phyloP scores from a whole-genome alignment of 495 filamentous ascomycete genomes.

The Glutinoglossum americanum region DNA sequence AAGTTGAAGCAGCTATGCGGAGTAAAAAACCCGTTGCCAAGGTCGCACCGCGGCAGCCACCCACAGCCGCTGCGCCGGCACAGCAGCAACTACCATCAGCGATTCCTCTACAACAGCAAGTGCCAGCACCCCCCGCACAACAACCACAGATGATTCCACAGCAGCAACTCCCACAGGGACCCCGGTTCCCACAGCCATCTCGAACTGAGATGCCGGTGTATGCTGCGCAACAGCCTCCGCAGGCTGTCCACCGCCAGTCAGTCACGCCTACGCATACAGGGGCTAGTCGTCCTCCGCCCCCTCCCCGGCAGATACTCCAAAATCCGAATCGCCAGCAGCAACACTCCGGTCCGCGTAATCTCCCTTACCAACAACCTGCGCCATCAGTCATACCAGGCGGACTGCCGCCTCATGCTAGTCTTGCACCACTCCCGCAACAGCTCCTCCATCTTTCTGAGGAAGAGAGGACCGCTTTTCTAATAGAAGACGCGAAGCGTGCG shows the following conservation, averaged over 20 bases:
- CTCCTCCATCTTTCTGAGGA: conserved; percentile 58
- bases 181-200: conserved; percentile 17
- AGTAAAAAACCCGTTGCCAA: conserved; percentile 22
- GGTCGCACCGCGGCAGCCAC: conserved; percentile 3
- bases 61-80: conserved; percentile 4
- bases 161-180: conserved; percentile 15
- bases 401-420: neutral
- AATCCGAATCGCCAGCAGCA: conserved; percentile 22
- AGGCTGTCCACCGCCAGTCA: conserved; percentile 27
- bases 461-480: conserved; percentile 52
- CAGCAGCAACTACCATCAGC: conserved; percentile 9
- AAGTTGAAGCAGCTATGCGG: conserved; percentile 89
- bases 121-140: conserved; percentile 7
- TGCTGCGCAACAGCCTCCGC: conserved; percentile 11
- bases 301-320: conserved; percentile 26
- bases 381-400: neutral
- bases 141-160: conserved; percentile 11
- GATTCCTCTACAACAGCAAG: neutral
- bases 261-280: conserved; percentile 5
- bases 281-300: conserved; percentile 8
- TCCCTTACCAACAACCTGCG: conserved; percentile 12
- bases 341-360: neutral
- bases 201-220: conserved; percentile 25
- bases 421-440: conserved; percentile 38
- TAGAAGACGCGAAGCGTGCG: conserved; percentile 81